phyloP scores from a whole-genome alignment of 2,329 filamentous ascomycete genomes.

The Aspergillus transmontanensis region DNA sequence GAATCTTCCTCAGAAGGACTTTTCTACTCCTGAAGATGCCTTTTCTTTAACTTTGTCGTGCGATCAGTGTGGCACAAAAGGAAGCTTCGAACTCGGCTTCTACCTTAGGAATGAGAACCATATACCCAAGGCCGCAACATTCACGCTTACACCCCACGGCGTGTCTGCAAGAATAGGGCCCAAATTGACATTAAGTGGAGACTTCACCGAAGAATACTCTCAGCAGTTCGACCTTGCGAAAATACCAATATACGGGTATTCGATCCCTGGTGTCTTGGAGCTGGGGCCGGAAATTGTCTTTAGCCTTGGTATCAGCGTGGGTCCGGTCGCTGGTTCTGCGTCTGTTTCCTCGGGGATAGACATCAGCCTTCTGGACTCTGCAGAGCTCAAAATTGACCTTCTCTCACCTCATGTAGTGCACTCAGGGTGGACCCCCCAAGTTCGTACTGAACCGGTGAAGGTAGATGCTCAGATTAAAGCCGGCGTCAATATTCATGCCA shows the following conservation, averaged over 20 bases:
- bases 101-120: constrained; percentile 18
- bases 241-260: constrained; percentile 25
- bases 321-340: constrained; percentile 24
- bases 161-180: constrained; percentile 22
- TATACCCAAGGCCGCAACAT: constrained; percentile 15
- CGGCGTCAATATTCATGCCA: constrained; percentile 15
- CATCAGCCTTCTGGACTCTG: constrained; percentile 21
- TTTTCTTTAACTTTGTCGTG: constrained; percentile 18
- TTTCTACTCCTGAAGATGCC: constrained; percentile 12
- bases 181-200: constrained; percentile 20
- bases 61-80: constrained; percentile 22
- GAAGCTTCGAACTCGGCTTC: constrained; percentile 23
- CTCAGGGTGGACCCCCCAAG: constrained; percentile 18
- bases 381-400: constrained; percentile 25
- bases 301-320: constrained; percentile 18
- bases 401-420: constrained; percentile 17
- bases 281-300: constrained; percentile 24
- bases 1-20: constrained; percentile 13
- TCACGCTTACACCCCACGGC: constrained; percentile 19
- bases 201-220: constrained; percentile 16
- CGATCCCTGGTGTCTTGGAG: constrained; percentile 21
- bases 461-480: constrained; percentile 22
- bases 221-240: constrained; percentile 20
- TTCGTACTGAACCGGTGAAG: constrained; percentile 13
- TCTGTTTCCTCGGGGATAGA: constrained; percentile 20